Evolutionary conservation across 441 rosid species (phyloP).

Genomic region (Jatropha podagrica): DNA sequence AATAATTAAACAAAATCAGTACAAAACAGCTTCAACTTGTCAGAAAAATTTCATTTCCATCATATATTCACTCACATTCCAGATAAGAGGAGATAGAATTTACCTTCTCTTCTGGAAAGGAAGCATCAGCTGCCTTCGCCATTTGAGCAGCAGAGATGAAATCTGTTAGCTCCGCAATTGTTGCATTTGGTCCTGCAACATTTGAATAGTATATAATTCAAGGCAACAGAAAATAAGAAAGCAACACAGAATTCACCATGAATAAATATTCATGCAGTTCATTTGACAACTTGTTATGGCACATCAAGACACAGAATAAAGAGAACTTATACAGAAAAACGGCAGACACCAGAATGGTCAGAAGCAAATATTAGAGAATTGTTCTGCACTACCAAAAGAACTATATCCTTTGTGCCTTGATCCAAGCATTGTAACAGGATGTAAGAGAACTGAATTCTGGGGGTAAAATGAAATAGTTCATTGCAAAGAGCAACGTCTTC

Average conservation of each 20-base stretch:
- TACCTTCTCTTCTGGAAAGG: constrained; percentile 58
- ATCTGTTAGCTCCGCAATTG: constrained; percentile 63
- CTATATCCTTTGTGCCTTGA: not conserved
- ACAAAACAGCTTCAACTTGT: not conserved
- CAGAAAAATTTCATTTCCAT: not conserved
- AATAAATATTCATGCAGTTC: not conserved
- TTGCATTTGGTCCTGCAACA: constrained; percentile 61
- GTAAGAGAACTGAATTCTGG: not conserved
- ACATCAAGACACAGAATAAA: not conserved
- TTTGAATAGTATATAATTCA: not conserved
- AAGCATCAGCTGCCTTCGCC: constrained; percentile 57
- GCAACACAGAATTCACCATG: not conserved
- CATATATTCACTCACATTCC: not conserved
- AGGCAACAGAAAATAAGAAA: not conserved
- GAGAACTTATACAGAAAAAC: not conserved
- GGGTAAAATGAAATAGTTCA: constrained; percentile 1
- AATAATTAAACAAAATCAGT: constrained; percentile 4
- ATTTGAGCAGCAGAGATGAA: constrained; percentile 80
- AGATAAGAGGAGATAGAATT: constrained; percentile 15
- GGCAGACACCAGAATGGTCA: not conserved
- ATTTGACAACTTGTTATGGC: not conserved
- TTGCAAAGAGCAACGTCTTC: not conserved
- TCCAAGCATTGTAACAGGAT: not conserved
- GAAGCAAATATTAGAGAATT: not conserved
- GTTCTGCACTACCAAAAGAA: not conserved